Conservation (phyloP, 2,329 filamentous ascomycete genomes). For the Sporothrix pseudoabietina region DNA sequence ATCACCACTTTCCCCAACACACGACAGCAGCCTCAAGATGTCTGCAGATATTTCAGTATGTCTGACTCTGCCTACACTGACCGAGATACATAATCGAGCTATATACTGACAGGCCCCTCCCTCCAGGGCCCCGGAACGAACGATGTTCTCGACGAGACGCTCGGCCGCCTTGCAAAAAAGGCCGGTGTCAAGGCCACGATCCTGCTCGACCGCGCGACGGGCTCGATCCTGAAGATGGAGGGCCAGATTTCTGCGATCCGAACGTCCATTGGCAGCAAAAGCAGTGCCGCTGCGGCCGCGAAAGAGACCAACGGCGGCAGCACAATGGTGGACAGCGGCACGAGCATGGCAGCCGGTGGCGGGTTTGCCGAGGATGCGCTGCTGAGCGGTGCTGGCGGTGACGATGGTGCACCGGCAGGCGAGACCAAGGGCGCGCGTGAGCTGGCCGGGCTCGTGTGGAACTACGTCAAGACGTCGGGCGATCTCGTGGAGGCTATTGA, state of each 20-base stretch:
- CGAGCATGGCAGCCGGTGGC: constrained; percentile 22
- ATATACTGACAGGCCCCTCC: not conserved
- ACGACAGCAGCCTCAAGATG: constrained; percentile 27
- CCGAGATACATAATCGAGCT: not conserved
- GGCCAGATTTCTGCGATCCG: constrained; percentile 66
- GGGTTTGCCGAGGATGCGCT: constrained; percentile 48
- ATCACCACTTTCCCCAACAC: not conserved
- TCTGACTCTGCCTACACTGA: not conserved
- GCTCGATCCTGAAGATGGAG: constrained; percentile 73
- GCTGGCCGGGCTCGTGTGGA: constrained; percentile 75
- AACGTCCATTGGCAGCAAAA: constrained; percentile 41
- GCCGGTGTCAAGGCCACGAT: constrained; percentile 77
- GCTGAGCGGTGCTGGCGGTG: constrained; percentile 31
- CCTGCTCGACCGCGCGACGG: constrained; percentile 70
- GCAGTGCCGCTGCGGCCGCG: constrained; percentile 21
- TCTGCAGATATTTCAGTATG: constrained; percentile 32
- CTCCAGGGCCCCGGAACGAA: constrained; percentile 44
- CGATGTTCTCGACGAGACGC: constrained; percentile 65
- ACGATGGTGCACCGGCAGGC: constrained; percentile 31
- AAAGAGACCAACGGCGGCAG: constrained; percentile 21
- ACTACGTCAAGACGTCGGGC: constrained; percentile 70
- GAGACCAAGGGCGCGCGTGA: constrained; percentile 62
- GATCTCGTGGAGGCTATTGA: constrained; percentile 73
- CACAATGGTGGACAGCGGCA: constrained; percentile 13
- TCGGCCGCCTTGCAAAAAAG: constrained; percentile 73